Evolutionary conservation across 2,329 filamentous ascomycete genomes (phyloP), one percentile per base, ranked within the genome.

Genomic region (Stagonosporopsis rhizophila): DNA sequence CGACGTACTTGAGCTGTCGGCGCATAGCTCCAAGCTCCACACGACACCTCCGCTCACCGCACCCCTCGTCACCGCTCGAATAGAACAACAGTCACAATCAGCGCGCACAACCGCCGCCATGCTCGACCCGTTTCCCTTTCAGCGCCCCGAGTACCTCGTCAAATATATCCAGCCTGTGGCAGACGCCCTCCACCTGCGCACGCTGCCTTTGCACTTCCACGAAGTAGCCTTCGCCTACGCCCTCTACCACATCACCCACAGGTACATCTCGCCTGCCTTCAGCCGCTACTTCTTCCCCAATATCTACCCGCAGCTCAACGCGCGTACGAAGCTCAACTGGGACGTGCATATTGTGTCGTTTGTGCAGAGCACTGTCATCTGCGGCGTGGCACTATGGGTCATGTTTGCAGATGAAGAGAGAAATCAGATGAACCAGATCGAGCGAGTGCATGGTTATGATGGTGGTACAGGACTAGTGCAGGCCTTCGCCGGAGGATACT

Each of bases 281-380:
- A 92, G 89, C 30, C 80, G 77, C 41, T 70, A 79, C 53, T 73
- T 92, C 57, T 87, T 89, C 61, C 85, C 89, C 17, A 71, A 80
- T 41, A 81, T 84, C 64, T 95, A 95, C 78, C 73, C 80, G 28
- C 76, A 77, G 44, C 82, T 91, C 65, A 84, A 86, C 44, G 78
- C 80, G 23, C 82, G 84, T 52, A 90, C 89, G 53, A 84, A 83
- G 71, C 81, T 92, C 60, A 95, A 90, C 81, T 95, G 91, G 91
- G 87, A 96, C 74, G 88, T 92, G 22, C 91, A 94, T 72, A 87
- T 94, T 52, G 91, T 95, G 28, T 92, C 89, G n/a, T 83, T 95
- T 64, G 81, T 91, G 52, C 91, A 96, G 81, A 89, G 87, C 72
- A 79, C 82, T 28, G 77, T 91, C 52, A 90, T 96, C 78, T 91